Base-by-base conservation (phyloP, 2,329 filamentous ascomycete species). In the Diaporthe caulivora region DNA sequence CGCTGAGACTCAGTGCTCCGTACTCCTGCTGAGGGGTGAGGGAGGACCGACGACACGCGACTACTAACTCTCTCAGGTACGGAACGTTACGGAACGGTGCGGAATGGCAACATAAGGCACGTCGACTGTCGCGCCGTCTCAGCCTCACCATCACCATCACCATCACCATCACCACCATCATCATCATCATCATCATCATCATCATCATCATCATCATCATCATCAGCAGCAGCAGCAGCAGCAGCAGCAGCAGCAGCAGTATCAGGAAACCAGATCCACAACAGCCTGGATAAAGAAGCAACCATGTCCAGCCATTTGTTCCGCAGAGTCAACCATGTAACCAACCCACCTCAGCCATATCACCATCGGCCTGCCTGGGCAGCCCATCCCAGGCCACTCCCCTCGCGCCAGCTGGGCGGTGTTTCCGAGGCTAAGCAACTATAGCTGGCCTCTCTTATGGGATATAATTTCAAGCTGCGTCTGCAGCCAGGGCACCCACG, bases 371-470 rank as follows among this genome's bases (percentile, higher is more conserved):
- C 29, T 24, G 60, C 60, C 42, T 49, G 60, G 60, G 60, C 60
- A 37, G 34, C 42, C 34, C 42, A 65, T 65, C 44, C 44, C 44
- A 65, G 62, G 2, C 29, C 13, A 65, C 62, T 9, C 11, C 44
- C 29, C 13, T 51, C 44, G 44, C 62, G 62, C 62, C 62, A 65
- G 62, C 26, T 51, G 44, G 62, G 29, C 26, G 62, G 51, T 55
- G 55, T 69, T 55, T 54, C 65, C 68, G 68, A 51, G 68, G 24
- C 68, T 60, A 71, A 71, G 55, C 47, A 60, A 49, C 24, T 51
- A 71, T 71, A 71, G 54, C 54, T 40, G 42, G 53, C 29, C 40
- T 60, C n/a, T 62, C 55, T 53, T 71, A 71, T 51, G 42, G 54
- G 54, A 47, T 49, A 71, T 49, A 71, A 60, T 60, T 34, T 71